Evolutionary conservation across 2,329 filamentous ascomycete genomes (phyloP).

Genomic region (Tolypocladium guangdongense): DNA sequence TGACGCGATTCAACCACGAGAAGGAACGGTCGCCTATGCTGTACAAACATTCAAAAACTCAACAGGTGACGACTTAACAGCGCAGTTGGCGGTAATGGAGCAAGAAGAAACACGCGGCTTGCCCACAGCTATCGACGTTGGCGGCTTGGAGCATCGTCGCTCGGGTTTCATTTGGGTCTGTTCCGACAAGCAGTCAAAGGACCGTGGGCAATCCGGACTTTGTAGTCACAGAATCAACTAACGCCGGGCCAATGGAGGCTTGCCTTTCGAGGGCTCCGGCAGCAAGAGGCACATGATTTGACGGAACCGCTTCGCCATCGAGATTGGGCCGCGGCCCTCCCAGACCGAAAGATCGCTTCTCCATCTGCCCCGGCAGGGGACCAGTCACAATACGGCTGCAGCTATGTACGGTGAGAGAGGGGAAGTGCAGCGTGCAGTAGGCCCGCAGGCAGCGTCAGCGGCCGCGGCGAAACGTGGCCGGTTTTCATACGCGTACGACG

Average conservation of each 20-base stretch:
- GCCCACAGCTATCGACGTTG: not conserved
- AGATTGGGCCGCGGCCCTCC: not conserved
- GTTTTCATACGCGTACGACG: slow-evolving; percentile 12
- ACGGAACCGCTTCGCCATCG: not conserved
- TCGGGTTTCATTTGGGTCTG: too few species aligned
- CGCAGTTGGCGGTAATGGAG: too few species aligned
- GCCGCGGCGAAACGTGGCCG: slow-evolving; percentile 15
- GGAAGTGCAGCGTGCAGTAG: slow-evolving; percentile 6
- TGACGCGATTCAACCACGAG: too few species aligned
- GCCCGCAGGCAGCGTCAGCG: slow-evolving; percentile 1
- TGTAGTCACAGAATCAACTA: not conserved
- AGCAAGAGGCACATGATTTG: not conserved
- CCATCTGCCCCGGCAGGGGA: not conserved
- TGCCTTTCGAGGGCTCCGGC: not conserved
- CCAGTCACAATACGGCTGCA: not conserved
- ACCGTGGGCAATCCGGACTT: not conserved
- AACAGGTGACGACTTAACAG: too few species aligned
- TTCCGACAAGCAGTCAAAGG: too few species aligned
- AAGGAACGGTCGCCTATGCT: too few species aligned
- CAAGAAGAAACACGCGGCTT: not conserved
- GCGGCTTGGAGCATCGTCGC: not conserved
- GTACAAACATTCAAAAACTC: too few species aligned
- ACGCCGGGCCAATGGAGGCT: too few species aligned
- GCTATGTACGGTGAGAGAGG: not conserved
- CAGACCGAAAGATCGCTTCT: not conserved